Evolutionary conservation across 495 filamentous ascomycete genomes (phyloP).

Genomic region (Entonaema liquescens): DNA sequence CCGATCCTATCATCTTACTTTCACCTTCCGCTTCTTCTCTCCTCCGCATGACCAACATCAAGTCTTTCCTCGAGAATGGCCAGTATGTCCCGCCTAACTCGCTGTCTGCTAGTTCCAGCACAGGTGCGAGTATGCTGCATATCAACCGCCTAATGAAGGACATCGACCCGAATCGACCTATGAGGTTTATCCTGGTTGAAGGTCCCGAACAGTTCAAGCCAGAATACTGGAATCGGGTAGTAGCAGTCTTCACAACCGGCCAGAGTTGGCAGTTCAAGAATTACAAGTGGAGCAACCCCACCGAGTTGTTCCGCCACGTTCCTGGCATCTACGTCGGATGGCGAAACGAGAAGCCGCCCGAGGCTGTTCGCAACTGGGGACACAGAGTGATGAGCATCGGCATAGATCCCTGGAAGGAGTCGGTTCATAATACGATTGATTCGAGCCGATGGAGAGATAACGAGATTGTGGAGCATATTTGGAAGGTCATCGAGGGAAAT

Average conservation of each 20-base stretch:
- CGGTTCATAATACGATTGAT: conserved; percentile 54
- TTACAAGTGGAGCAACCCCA: conserved; percentile 93
- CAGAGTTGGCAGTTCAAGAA: conserved; percentile 99
- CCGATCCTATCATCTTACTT: conserved; percentile 96
- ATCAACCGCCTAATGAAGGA: conserved; percentile 80
- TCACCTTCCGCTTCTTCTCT: conserved; percentile 98
- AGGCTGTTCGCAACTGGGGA: conserved; percentile 82
- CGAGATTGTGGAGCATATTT: conserved; percentile 93
- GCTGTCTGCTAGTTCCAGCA: conserved; percentile 60
- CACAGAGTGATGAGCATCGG: conserved; percentile 76
- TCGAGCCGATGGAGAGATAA: conserved; percentile 84
- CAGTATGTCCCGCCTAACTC: conserved; percentile 81
- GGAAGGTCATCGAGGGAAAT: conserved; percentile 86
- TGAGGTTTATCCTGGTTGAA: conserved; percentile 95
- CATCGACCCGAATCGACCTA: conserved; percentile 73
- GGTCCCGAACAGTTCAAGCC: conserved; percentile 93
- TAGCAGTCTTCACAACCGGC: conserved; percentile 97
- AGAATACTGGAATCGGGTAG: conserved; percentile 95
- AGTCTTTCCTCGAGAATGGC: conserved; percentile 89
- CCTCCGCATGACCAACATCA: conserved; percentile 97
- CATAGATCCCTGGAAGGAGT: conserved; percentile 82
- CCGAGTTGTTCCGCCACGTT: conserved; percentile 87
- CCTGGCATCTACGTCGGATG: conserved; percentile 91
- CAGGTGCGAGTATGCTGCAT: conserved; percentile 79
- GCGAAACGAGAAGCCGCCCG: conserved; percentile 83